Base-by-base conservation (phyloP, 441 rosid genomes). In the Populus hybrid region DNA sequence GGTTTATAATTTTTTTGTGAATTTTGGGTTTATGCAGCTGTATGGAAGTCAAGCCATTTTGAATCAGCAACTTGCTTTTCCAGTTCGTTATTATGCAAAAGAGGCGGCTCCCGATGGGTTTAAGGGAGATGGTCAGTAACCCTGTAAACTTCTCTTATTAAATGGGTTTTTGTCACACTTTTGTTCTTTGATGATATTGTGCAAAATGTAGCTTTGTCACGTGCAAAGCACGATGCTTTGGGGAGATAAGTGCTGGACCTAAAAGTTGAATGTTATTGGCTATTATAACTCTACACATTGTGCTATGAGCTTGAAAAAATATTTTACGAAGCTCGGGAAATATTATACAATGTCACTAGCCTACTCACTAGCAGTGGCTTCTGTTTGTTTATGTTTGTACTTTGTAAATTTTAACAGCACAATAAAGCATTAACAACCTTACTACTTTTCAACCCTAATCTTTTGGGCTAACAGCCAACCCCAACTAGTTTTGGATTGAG, bases 51-150 rank as follows among this genome's bases (percentile, higher is more conserved):
- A 79, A 42, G 86, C 32, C 32, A 30, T 30, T 30, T 30, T 30
- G 32, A 30, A 30, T 30, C 32, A 30, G 32, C 32, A 30, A 79
- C 81, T 73, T 85, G 88, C 85, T 40, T 61, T 87, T 81, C 87
- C 91, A 5, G 87, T 91, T 38, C 95, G 98, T 30, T 90, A 77
- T 78, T 96, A 85, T 63, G 92, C 97, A 8, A 92, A 91, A 78
- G 93, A 87, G 32, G 32, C 32, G 81, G 91, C 95, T 79, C 92
- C 90, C 28, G 82, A 82, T 6, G 78, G 87, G 10, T 88, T 88
- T 59, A 92, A 88, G 83, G 99, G 99, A 89, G 99, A 96, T 84
- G 93, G 99, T 96, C 82, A 46, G 95, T 87, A 20, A 23, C 2
- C 35, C 38, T 16, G 14, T 26, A 30, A n/a, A 36, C 10, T n/a